Percentiles rank a stretch among this genome's conserved stretches.
These are phyloP conservation scores for Gossypium davidsonii DNA, from an alignment of 441 rosid species.

Conservation along the genomic window DNA sequence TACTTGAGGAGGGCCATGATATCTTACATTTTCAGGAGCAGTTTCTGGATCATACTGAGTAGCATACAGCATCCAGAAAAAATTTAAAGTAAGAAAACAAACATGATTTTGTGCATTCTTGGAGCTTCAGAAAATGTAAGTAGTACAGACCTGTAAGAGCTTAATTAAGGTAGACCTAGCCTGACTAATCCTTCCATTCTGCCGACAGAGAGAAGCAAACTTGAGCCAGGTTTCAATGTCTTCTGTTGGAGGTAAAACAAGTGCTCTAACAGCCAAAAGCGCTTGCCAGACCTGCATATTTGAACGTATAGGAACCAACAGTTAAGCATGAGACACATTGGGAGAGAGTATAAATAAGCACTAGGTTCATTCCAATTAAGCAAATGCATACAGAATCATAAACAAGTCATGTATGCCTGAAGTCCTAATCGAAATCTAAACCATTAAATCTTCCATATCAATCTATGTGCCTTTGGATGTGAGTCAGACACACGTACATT, in stretches of 20 bases:
- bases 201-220: slow-evolving; percentile 89
- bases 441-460: neutral
- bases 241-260: slow-evolving; percentile 91
- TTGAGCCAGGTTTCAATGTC: slow-evolving; percentile 96
- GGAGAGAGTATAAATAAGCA: slow-evolving; percentile 3
- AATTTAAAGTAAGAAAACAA: slow-evolving; percentile 1
- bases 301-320: slow-evolving; percentile 4
- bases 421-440: neutral
- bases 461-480: too few species aligned
- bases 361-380: slow-evolving; percentile 4
- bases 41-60: slow-evolving; percentile 95
- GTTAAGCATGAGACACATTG: slow-evolving; percentile 1
- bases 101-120: slow-evolving; percentile 3
- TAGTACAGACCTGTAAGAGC: slow-evolving; percentile 66
- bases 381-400: neutral
- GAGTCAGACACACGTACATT: neutral
- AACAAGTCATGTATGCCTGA: too few species aligned
- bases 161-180: slow-evolving; percentile 92
- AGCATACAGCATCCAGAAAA: slow-evolving; percentile 16
- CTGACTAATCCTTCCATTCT: slow-evolving; percentile 91
- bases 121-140: slow-evolving; percentile 10
- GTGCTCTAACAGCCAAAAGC: slow-evolving; percentile 87
- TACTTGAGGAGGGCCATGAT: slow-evolving; percentile 96
- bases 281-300: slow-evolving; percentile 85
- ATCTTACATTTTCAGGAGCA: slow-evolving; percentile 63